Conservation (phyloP, 148 eudicot genomes). For the Rhododendron molle region DNA sequence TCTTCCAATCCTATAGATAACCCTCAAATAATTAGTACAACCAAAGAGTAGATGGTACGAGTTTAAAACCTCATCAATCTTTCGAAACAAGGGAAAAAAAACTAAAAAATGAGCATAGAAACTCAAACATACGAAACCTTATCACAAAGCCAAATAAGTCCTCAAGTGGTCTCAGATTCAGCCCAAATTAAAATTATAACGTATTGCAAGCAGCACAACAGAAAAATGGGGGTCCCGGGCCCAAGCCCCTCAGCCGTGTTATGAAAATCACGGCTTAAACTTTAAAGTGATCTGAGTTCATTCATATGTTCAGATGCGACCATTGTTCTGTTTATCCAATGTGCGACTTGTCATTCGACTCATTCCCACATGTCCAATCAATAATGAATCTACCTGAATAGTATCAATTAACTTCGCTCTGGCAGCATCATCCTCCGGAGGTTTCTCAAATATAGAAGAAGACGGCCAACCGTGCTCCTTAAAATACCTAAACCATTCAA, state of each 20-base stretch:
- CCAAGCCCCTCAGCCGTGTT: not conserved
- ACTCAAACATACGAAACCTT: not conserved
- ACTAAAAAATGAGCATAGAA: not conserved
- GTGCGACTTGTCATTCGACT: not conserved
- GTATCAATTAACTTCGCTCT: constrained; percentile 70
- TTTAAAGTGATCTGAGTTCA: no score
- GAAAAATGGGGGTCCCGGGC: not conserved
- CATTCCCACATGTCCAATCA: not conserved
- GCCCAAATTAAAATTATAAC: not conserved
- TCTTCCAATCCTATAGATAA: constrained; percentile 88
- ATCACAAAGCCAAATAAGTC: not conserved
- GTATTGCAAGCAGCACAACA: not conserved
- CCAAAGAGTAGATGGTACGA: not conserved
- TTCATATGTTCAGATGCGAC: no score
- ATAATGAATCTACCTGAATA: constrained; percentile 37
- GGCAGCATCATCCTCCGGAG: constrained; percentile 66
- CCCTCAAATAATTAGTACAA: constrained; percentile 14
- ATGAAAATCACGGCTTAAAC: no score
- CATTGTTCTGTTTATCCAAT: not conserved
- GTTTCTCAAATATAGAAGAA: constrained; percentile 53
- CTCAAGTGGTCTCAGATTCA: not conserved
- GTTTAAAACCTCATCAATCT: not conserved
- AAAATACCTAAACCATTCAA: constrained; percentile 59
- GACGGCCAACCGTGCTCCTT: constrained; percentile 97
- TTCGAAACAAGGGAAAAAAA: not conserved